Base-by-base conservation (phyloP, 176 grass and related monocot species). In the Paspalum notatum region DNA sequence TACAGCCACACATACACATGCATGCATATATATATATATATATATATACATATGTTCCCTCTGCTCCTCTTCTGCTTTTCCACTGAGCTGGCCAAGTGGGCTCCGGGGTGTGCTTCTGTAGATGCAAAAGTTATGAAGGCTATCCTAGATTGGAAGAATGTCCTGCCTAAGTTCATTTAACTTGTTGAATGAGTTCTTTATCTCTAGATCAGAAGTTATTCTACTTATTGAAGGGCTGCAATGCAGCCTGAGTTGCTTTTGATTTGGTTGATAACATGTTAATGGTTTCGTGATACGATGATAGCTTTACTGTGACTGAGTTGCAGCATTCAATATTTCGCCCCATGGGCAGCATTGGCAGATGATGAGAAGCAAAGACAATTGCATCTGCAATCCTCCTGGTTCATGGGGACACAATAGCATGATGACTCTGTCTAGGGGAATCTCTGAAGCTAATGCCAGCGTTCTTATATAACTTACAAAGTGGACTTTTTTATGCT, bases 61-160 rank as follows among this genome's bases (percentile, higher is more conserved):
- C 27, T 25, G 5, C 59, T 15, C 59, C 14, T 61, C 58, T 61
- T 62, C 59, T 2, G 6, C 32, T 32, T 32, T 32, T 32, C 12
- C 24, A 62, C 25, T 32, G 59, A 60, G 18, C 72, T 43, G 53
- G 51, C 39, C 9, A 18, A 77, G 40, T 41, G 32, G 56, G 68
- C 56, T 73, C 68, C 26, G 9, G 26, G 14, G 69, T 49, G 6
- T 22, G 24, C 27, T 52, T 82, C 4, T 74, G 44, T 46, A 73
- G 54, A 64, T 17, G 22, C 43, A 52, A 62, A 63, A 37, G 16
- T 62, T 62, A 82, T 82, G 80, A 82, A 74, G 68, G 68, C 56
- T 77, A 14, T 49, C 56, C 14, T 1, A 46, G 32, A 67, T 53
- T 51, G 24, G 39, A 40, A 40, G 8, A 77, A 63, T 77, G 56